Evolutionary conservation across 148 eudicot genomes (phyloP).

Genomic region (Diospyros kaki): DNA sequence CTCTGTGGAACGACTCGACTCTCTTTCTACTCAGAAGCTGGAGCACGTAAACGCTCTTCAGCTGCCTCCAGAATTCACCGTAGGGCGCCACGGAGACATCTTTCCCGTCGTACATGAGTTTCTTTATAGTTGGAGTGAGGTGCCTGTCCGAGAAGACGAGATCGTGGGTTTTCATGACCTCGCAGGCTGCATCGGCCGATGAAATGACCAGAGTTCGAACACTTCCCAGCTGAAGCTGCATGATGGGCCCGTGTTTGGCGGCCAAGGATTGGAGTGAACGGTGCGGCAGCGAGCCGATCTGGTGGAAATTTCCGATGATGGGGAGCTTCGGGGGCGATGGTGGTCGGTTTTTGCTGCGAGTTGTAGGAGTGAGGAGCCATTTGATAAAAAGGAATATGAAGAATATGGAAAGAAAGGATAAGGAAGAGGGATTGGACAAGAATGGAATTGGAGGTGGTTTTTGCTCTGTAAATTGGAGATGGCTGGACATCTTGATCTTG

Average conservation of each 20-base stretch:
- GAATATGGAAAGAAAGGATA: background rate
- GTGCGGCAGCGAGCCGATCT: conserved; percentile 19
- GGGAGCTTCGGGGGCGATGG: conserved; percentile 34
- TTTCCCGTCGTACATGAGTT: conserved; percentile 2
- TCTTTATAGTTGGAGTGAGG: background rate
- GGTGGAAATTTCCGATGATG: conserved; percentile 33
- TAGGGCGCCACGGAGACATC: conserved; percentile 38
- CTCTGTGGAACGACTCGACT: conserved; percentile 34
- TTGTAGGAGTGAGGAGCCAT: background rate
- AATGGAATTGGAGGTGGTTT: background rate
- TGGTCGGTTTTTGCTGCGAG: conserved; percentile 13
- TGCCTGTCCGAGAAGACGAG: conserved; percentile 9
- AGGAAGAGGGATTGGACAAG: background rate
- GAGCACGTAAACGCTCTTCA: conserved; percentile 38
- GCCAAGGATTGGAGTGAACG: conserved; percentile 20
- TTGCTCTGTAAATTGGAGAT: too few relatives aligned
- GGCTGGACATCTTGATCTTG: too few relatives aligned
- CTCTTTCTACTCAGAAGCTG: conserved; percentile 43
- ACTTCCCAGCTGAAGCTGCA: conserved; percentile 29
- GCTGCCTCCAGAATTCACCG: conserved; percentile 52
- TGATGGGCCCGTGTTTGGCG: conserved; percentile 22
- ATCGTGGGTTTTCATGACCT: conserved; percentile 25
- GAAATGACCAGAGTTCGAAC: conserved; percentile 9
- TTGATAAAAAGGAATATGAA: background rate
- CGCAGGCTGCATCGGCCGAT: conserved; percentile 14